These are phyloP conservation scores for Maudiozyma saulgeensis DNA, from an alignment of 805 yeast species.

Conservation along the genomic window DNA sequence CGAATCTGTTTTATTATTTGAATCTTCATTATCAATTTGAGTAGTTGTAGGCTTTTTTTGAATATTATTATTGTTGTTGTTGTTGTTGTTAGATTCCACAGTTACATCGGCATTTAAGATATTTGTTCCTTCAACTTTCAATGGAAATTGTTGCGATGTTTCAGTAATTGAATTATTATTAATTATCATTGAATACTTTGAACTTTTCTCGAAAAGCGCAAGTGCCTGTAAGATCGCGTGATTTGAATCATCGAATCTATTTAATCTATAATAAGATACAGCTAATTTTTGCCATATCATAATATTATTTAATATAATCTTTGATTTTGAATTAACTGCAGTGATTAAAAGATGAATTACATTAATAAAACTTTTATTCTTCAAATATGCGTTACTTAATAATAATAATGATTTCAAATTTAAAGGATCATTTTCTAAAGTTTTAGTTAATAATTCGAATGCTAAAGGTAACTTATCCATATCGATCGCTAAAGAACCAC, in stretches of 20 bases:
- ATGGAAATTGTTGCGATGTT: not conserved
- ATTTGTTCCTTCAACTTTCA: not conserved
- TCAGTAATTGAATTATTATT: not conserved
- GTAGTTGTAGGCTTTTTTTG: not conserved
- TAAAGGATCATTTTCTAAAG: constrained; percentile 10
- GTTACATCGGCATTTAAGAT: not conserved
- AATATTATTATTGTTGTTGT: not conserved
- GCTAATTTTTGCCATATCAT: constrained; percentile 20
- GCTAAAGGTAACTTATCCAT: constrained; percentile 15
- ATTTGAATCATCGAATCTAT: constrained; percentile 17
- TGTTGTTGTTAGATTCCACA: not conserved
- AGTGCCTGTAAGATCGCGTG: constrained; percentile 11
- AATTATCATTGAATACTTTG: not conserved
- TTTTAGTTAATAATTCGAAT: constrained; percentile 9
- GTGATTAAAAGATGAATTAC: constrained; percentile 11
- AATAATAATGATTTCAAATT: constrained; percentile 11
- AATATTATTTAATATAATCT: constrained; percentile 6
- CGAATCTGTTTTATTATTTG: not conserved
- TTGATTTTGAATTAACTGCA: constrained; percentile 10
- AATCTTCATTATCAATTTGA: not conserved
- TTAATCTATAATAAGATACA: constrained; percentile 15
- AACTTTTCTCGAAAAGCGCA: constrained; percentile 1
- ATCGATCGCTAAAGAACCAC: constrained; percentile 19
- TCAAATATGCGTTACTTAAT: constrained; percentile 11
- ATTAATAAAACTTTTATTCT: constrained; percentile 9